Conservation (phyloP, 257 asterid genomes). For the Solanum raphanifolium region DNA sequence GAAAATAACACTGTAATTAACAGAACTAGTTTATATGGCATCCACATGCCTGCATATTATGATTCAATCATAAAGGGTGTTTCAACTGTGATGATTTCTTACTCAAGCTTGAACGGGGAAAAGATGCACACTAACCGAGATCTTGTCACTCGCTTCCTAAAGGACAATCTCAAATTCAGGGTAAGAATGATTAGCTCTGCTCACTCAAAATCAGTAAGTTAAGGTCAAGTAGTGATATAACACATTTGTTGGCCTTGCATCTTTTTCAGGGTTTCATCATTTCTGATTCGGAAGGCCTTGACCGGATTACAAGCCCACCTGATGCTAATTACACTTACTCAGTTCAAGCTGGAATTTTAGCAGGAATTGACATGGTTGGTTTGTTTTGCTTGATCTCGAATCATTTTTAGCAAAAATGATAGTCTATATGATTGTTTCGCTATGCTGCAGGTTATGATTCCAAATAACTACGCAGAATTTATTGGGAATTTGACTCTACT, state of each 20-base stretch:
- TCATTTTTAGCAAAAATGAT: neutral
- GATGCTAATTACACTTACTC: conserved; percentile 17
- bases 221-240: neutral
- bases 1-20: conserved; percentile 17
- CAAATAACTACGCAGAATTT: conserved; percentile 20
- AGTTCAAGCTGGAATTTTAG: conserved; percentile 13
- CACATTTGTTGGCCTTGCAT: neutral
- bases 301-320: conserved; percentile 7
- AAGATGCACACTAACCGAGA: conserved; percentile 24
- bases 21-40: conserved; percentile 3
- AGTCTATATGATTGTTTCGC: neutral
- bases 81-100: conserved; percentile 23
- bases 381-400: neutral
- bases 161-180: conserved; percentile 12
- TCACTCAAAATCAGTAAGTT: neutral
- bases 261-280: conserved; percentile 18
- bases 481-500: conserved; percentile 15
- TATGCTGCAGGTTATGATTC: conserved; percentile 30
- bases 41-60: conserved; percentile 28
- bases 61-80: conserved; percentile 21
- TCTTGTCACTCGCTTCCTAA: conserved; percentile 21
- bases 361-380: conserved; percentile 26
- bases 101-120: conserved; percentile 23
- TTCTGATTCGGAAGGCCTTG: conserved; percentile 18
- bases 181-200: neutral